A percentile compares a stretch with the other conserved stretches of the same genome.
These are phyloP conservation scores for Eudorina sp. DNA, from an alignment of 139 green algal species.

Conservation along the genomic window DNA sequence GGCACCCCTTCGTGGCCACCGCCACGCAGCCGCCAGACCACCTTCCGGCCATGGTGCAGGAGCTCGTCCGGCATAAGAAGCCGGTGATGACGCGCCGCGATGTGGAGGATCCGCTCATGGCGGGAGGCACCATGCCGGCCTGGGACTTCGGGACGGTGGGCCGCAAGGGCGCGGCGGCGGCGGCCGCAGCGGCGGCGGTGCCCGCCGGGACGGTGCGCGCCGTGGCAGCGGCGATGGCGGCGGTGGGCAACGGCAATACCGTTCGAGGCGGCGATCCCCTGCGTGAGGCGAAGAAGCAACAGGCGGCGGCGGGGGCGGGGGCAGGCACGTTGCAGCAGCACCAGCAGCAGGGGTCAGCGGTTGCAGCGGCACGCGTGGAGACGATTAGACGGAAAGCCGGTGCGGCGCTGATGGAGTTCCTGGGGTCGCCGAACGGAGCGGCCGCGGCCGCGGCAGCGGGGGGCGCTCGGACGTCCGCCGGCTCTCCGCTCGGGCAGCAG, in stretches of 20 bases:
- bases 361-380: background rate
- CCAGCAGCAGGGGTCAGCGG: background rate
- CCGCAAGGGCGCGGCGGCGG: background rate
- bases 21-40: background rate
- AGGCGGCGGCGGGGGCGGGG: background rate
- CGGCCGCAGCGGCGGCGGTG: background rate
- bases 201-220: conserved; percentile 1
- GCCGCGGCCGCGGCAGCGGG: background rate
- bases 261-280: conserved; percentile 1
- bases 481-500: too few species aligned
- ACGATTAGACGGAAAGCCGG: conserved; percentile 7
- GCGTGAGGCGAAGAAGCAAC: conserved; percentile 24
- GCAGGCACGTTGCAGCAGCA: conserved; percentile 1
- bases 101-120: background rate
- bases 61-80: conserved; percentile 40
- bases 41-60: conserved; percentile 42
- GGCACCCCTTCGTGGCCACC: conserved; percentile 58
- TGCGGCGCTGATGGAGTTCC: conserved; percentile 39
- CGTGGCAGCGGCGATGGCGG: background rate
- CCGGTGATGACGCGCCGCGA: conserved; percentile 42
- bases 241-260: background rate
- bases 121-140: conserved; percentile 51
- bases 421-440: background rate
- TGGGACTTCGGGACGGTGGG: conserved; percentile 70
- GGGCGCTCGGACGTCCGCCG: too few species aligned